Percentiles rank a stretch among this genome's conserved stretches.
Conservation (phyloP, 1,139 yeast genomes). For the Kodamaea ohmeri region DNA sequence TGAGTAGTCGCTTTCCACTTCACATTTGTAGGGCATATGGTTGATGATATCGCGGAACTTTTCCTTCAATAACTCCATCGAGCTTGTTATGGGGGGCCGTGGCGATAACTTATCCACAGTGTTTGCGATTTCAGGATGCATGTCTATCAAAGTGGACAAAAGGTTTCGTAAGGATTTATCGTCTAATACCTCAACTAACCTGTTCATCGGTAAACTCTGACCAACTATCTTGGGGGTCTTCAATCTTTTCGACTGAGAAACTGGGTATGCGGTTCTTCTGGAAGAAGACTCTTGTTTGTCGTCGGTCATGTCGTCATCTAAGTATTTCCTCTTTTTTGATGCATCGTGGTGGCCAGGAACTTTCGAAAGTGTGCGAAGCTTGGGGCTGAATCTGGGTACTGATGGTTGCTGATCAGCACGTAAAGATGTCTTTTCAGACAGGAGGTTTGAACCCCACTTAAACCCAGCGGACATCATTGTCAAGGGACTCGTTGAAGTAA, state of each 20-base stretch:
- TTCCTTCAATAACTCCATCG: constrained; percentile 47
- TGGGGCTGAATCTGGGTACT: constrained; percentile 19
- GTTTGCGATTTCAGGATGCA: constrained; percentile 60
- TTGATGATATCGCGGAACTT: constrained; percentile 47
- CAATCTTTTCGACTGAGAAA: constrained; percentile 25
- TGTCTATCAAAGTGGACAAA: constrained; percentile 49
- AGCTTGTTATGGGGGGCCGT: constrained; percentile 51
- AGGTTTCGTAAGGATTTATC: constrained; percentile 52
- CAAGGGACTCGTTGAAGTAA: no score
- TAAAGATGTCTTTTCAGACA: constrained; percentile 5
- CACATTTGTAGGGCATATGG: constrained; percentile 74
- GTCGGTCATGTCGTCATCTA: constrained; percentile 15
- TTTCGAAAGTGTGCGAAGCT: not conserved
- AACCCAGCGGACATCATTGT: constrained; percentile 33
- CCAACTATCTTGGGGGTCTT: constrained; percentile 47
- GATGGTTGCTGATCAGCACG: constrained; percentile 1
- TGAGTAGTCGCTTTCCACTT: constrained; percentile 76
- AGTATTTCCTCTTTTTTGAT: constrained; percentile 18
- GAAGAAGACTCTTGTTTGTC: constrained; percentile 5
- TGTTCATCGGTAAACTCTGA: constrained; percentile 52
- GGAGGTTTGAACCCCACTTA: constrained; percentile 30
- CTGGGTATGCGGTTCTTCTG: constrained; percentile 7
- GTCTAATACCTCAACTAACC: constrained; percentile 69
- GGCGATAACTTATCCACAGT: constrained; percentile 59
- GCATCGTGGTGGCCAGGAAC: constrained; percentile 8